Evolutionary conservation across 495 filamentous ascomycete species (phyloP).

Genomic region (Massariosphaeria phaeospora): DNA sequence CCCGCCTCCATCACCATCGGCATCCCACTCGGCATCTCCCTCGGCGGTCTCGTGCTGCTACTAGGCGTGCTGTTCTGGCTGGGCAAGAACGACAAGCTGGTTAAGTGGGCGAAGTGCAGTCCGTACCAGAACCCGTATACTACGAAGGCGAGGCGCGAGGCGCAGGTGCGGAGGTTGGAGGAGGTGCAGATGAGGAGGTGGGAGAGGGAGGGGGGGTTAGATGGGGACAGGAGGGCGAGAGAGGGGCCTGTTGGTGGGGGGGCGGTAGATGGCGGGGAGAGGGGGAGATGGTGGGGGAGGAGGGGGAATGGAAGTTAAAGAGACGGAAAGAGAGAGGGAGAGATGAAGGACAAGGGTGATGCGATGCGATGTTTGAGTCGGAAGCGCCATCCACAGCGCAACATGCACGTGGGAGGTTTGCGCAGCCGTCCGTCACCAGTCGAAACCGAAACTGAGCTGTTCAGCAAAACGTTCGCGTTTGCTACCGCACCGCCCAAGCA

Average conservation of each 20-base stretch:
- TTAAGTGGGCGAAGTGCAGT: background rate
- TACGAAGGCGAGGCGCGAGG: background rate
- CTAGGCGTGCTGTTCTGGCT: background rate
- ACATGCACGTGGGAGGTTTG: too few relatives aligned
- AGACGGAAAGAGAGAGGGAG: background rate
- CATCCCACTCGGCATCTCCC: background rate
- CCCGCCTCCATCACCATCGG: too few relatives aligned
- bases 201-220: too few relatives aligned
- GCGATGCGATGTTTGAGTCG: background rate
- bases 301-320: too few relatives aligned
- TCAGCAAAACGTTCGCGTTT: too few relatives aligned
- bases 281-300: background rate
- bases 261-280: too few relatives aligned
- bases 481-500: too few relatives aligned
- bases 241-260: too few relatives aligned
- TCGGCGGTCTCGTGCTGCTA: background rate
- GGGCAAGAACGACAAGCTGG: background rate
- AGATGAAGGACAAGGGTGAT: background rate
- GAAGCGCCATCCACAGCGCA: too few relatives aligned
- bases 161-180: background rate
- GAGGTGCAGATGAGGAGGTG: background rate
- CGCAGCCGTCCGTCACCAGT: too few relatives aligned
- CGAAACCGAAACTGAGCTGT: too few relatives aligned
- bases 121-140: conserved; percentile 3
- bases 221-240: too few relatives aligned